Evolutionary conservation across 169 alveolate species (phyloP).

Genomic region (Plasmodium inui): DNA sequence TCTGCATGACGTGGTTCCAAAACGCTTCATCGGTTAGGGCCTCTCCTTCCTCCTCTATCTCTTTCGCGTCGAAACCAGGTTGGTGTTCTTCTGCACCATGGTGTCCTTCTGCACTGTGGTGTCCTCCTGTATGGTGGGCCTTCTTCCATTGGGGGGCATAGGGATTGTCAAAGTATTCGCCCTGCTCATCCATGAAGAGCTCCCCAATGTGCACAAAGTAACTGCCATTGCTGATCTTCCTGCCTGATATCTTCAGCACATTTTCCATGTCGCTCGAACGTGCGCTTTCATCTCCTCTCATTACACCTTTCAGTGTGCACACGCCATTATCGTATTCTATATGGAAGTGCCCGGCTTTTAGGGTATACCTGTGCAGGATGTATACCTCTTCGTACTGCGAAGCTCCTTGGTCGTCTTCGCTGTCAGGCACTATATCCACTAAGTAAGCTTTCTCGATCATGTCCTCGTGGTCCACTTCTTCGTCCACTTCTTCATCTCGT

Average conservation of each 20-base stretch:
- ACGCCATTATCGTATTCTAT: not conserved
- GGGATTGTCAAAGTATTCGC: not conserved
- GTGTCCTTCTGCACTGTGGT: not conserved
- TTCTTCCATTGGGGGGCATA: not conserved
- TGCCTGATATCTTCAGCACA: not conserved
- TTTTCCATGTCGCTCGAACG: not conserved
- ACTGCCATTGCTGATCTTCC: not conserved
- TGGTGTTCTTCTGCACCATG: not conserved
- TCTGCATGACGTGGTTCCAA: not conserved
- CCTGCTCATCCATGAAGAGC: not conserved
- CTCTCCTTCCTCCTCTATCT: not conserved
- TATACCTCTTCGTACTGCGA: not conserved
- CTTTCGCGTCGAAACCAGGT: not conserved
- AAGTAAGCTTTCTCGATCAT: not conserved
- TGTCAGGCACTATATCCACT: not conserved
- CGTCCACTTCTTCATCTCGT: not conserved
- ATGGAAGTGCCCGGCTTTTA: constrained; percentile 5
- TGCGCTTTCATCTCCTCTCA: not conserved
- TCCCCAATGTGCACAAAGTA: not conserved
- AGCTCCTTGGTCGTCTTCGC: not conserved
- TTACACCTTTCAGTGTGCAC: not conserved
- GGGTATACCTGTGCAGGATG: not conserved
- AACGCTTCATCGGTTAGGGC: not conserved
- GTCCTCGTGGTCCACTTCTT: not conserved
- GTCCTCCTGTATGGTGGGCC: not conserved